Conservation (phyloP, 257 asterid genomes). For the Coffea eugenioides region DNA sequence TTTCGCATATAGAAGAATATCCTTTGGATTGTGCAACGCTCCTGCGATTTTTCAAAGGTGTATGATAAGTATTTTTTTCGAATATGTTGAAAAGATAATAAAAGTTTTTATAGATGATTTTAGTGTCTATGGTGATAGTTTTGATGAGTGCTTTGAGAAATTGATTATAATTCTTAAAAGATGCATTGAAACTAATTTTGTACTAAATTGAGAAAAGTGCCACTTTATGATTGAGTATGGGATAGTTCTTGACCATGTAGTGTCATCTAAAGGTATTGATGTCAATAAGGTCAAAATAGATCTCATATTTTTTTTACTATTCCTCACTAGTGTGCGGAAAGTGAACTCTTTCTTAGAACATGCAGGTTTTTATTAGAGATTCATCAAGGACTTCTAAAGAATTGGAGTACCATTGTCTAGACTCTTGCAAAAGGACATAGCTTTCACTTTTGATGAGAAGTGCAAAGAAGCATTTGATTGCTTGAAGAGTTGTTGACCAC, state of each 20-base stretch:
- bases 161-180: too few relatives aligned
- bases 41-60: not conserved
- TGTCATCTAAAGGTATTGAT: not conserved
- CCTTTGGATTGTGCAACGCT: too few relatives aligned
- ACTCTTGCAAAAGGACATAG: not conserved
- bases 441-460: not conserved
- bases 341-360: not conserved
- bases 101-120: conserved; percentile 5
- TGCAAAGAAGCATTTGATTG: not conserved
- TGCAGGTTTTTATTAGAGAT: not conserved
- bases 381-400: not conserved
- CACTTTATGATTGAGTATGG: not conserved
- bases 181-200: too few relatives aligned
- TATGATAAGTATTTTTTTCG: not conserved
- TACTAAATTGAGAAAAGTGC: too few relatives aligned
- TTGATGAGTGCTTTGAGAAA: too few relatives aligned
- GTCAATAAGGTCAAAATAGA: not conserved
- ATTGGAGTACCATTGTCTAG: not conserved
- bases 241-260: not conserved
- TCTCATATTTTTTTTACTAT: not conserved
- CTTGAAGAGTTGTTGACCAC: not conserved
- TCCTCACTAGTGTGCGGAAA: not conserved
- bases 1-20: too few relatives aligned
- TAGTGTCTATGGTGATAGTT: not conserved
- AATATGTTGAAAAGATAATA: not conserved